These are phyloP conservation scores for Tausonia pullulans DNA, from an alignment of 1,284 basidiomycete species.

Conservation along the genomic window DNA sequence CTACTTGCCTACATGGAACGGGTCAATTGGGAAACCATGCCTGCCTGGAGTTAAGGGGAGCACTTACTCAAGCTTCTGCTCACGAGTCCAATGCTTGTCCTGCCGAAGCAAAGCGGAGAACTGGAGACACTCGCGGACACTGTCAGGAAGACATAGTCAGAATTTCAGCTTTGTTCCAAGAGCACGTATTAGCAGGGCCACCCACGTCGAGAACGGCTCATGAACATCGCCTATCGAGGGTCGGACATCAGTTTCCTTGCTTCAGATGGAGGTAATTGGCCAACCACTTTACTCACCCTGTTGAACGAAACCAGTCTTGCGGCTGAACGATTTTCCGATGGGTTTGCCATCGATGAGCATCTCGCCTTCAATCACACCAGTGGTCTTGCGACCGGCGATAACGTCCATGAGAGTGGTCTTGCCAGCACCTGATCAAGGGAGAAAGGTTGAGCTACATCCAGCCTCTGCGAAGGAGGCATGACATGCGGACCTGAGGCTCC, in stretches of 20 bases:
- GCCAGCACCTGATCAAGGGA: conserved; percentile 49
- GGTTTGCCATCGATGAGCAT: conserved; percentile 39
- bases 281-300: conserved; percentile 21
- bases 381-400: conserved; percentile 37
- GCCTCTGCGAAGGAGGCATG: conserved; percentile 8
- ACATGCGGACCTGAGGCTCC: conserved; percentile 30
- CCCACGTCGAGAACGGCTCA: conserved; percentile 21
- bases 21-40: no score
- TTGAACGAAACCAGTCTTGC: conserved; percentile 39
- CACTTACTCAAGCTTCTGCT: conserved; percentile 41
- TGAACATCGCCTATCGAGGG: conserved; percentile 23
- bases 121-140: conserved; percentile 64
- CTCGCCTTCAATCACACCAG: conserved; percentile 54
- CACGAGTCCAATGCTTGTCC: conserved; percentile 48
- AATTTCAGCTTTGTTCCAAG: conserved; percentile 38
- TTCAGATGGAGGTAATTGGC: conserved; percentile 21
- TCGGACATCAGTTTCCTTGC: conserved; percentile 9
- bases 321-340: conserved; percentile 40
- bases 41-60: no score
- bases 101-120: conserved; percentile 77
- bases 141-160: conserved; percentile 52
- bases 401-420: conserved; percentile 45
- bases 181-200: not conserved
- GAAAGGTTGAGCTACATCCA: not conserved
- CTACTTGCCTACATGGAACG: conserved; percentile 22